Evolutionary conservation across 345 rosid genomes (phyloP).

Genomic region (Trapa bicornis): DNA sequence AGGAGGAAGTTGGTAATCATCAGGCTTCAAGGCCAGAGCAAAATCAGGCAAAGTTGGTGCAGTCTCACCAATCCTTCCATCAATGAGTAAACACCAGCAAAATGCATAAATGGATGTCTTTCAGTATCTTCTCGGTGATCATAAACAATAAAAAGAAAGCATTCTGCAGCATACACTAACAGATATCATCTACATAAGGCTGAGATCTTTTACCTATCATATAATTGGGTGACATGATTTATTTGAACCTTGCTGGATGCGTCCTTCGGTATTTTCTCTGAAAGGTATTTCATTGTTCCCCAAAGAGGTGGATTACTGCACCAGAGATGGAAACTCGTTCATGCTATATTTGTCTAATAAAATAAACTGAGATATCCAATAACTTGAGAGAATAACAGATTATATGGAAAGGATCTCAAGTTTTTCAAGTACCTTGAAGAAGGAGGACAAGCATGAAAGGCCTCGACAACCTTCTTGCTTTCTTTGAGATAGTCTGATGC

Average conservation of each 20-base stretch:
- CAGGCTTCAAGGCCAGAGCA: slow-evolving; percentile 78
- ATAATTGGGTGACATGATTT: slow-evolving; percentile 72
- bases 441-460: slow-evolving; percentile 60
- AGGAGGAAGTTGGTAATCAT: slow-evolving; percentile 69
- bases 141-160: background rate
- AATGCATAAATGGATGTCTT: background rate
- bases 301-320: slow-evolving; percentile 77
- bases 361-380: background rate
- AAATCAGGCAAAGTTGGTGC: slow-evolving; percentile 96
- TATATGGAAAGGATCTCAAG: background rate
- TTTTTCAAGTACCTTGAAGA: slow-evolving; percentile 51
- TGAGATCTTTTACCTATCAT: slow-evolving; percentile 44
- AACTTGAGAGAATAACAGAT: background rate
- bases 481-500: slow-evolving; percentile 86
- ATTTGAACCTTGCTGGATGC: slow-evolving; percentile 89
- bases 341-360: background rate
- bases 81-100: background rate
- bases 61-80: slow-evolving; percentile 74
- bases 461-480: slow-evolving; percentile 70
- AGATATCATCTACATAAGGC: background rate
- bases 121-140: background rate
- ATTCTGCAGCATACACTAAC: background rate
- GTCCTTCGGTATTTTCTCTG: slow-evolving; percentile 88
- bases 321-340: background rate
- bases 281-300: slow-evolving; percentile 83